Evolutionary conservation across 306 rosid genomes (phyloP).

Genomic region (Vigna radiata): DNA sequence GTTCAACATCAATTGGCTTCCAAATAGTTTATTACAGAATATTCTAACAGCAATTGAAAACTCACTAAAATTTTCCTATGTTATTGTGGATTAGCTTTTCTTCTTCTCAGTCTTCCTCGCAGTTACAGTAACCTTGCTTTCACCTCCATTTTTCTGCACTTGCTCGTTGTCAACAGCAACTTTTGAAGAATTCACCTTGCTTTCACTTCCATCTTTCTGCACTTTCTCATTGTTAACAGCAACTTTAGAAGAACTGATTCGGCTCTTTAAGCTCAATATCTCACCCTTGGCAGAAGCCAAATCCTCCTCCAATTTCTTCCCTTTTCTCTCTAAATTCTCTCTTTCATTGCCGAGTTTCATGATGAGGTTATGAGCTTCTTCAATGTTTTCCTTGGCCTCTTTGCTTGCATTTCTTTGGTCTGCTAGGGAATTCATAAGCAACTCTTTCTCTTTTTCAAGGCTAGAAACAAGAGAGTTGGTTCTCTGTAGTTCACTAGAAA

Average conservation of each 20-base stretch:
- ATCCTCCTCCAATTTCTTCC: slow-evolving; percentile 75
- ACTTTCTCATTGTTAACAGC: slow-evolving; percentile 47
- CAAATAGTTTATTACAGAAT: slow-evolving; percentile 24
- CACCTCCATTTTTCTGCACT: slow-evolving; percentile 36
- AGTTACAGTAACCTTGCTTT: slow-evolving; percentile 43
- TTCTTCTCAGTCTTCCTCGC: slow-evolving; percentile 47
- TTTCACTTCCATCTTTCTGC: slow-evolving; percentile 38
- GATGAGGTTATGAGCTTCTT: slow-evolving; percentile 83
- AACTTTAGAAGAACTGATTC: slow-evolving; percentile 45
- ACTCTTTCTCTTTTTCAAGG: slow-evolving; percentile 80
- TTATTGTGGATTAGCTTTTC: slow-evolving; percentile 50
- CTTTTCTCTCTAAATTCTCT: slow-evolving; percentile 66
- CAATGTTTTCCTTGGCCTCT: slow-evolving; percentile 76
- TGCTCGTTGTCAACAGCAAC: slow-evolving; percentile 46
- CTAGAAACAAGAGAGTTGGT: slow-evolving; percentile 58
- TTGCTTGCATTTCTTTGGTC: slow-evolving; percentile 64
- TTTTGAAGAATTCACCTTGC: slow-evolving; percentile 44
- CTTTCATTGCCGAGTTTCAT: slow-evolving; percentile 73
- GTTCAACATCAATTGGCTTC: slow-evolving; percentile 36
- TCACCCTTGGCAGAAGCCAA: slow-evolving; percentile 85
- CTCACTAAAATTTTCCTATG: slow-evolving; percentile 23
- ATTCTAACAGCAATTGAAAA: neutral
- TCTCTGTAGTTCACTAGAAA: slow-evolving; percentile 65
- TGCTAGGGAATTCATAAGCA: slow-evolving; percentile 58
- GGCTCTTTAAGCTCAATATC: slow-evolving; percentile 53